phyloP scores from a whole-genome alignment of 331 rosid genomes.

The Telfairia occidentalis region DNA sequence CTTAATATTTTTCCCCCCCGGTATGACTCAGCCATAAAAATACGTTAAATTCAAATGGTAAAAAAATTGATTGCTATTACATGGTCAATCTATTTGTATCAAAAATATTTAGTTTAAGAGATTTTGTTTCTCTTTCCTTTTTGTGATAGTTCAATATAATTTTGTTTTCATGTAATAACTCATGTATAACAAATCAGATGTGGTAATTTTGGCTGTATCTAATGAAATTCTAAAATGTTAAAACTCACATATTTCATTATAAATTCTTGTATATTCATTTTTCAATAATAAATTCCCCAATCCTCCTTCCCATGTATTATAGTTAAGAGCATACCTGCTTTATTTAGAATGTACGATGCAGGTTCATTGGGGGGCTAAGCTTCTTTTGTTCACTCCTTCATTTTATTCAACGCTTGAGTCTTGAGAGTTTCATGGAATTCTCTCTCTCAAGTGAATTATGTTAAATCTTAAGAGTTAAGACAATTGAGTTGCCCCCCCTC shows the following conservation, averaged over 20 bases:
- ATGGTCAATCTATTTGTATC: background rate
- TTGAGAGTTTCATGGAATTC: background rate
- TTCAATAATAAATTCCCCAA: background rate
- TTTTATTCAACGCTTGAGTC: background rate
- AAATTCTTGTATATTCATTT: too few species aligned
- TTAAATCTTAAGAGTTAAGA: background rate
- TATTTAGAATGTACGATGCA: too few species aligned
- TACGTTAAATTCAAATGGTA: background rate
- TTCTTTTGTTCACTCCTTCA: background rate
- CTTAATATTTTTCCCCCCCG: background rate
- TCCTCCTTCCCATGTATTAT: too few species aligned
- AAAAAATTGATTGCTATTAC: background rate
- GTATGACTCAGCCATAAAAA: background rate
- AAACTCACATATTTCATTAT: background rate
- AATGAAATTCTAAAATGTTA: background rate
- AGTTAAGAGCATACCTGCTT: too few species aligned
- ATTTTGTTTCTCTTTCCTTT: background rate
- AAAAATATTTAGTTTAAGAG: background rate
- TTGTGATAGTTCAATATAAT: background rate
- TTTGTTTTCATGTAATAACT: background rate
- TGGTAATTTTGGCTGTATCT: background rate
- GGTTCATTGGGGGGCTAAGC: background rate
- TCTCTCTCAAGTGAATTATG: background rate
- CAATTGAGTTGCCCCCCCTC: too few species aligned
- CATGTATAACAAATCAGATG: background rate